Evolutionary conservation across 2,329 filamentous ascomycete genomes (phyloP).

Genomic region (Myriosclerotinia curreyana): DNA sequence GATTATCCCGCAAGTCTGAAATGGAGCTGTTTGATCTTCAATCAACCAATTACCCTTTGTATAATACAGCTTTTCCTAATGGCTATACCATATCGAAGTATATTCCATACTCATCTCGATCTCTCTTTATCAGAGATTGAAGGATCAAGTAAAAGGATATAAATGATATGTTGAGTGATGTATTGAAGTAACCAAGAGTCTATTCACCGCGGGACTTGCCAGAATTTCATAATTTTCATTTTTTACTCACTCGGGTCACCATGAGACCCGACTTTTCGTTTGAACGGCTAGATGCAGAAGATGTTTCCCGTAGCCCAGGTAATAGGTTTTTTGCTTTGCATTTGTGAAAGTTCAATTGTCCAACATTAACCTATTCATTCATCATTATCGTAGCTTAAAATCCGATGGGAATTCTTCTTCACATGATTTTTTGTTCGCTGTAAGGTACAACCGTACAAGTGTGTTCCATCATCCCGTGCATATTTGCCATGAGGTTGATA

Average conservation of each 20-base stretch:
- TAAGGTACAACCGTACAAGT: slow-evolving; percentile 27
- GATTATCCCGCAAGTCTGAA: slow-evolving; percentile 14
- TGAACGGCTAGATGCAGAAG: slow-evolving; percentile 19
- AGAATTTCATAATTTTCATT: slow-evolving; percentile 4
- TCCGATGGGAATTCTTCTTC: background rate
- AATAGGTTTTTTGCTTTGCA: too few species aligned
- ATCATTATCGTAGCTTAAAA: slow-evolving; percentile 3
- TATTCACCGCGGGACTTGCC: slow-evolving; percentile 17
- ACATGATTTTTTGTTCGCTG: slow-evolving; percentile 22
- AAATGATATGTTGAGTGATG: slow-evolving; percentile 11
- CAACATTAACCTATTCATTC: background rate
- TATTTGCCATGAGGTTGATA: slow-evolving; percentile 31
- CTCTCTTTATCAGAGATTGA: slow-evolving; percentile 18
- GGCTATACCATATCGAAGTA: slow-evolving; percentile 1
- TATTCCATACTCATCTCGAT: slow-evolving; percentile 4
- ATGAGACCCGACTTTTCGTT: slow-evolving; percentile 20
- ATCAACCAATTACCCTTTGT: too few species aligned
- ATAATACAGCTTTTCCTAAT: background rate
- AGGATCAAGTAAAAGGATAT: background rate
- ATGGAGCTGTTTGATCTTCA: slow-evolving; percentile 19
- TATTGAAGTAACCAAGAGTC: slow-evolving; percentile 12
- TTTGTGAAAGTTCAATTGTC: slow-evolving; percentile 17
- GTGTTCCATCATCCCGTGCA: slow-evolving; percentile 9
- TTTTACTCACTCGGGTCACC: slow-evolving; percentile 9
- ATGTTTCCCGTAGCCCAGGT: slow-evolving; percentile 22